These are phyloP conservation scores for Trichocomaceae sp. DNA, from an alignment of 2,329 filamentous ascomycete species.

Conservation along the genomic window DNA sequence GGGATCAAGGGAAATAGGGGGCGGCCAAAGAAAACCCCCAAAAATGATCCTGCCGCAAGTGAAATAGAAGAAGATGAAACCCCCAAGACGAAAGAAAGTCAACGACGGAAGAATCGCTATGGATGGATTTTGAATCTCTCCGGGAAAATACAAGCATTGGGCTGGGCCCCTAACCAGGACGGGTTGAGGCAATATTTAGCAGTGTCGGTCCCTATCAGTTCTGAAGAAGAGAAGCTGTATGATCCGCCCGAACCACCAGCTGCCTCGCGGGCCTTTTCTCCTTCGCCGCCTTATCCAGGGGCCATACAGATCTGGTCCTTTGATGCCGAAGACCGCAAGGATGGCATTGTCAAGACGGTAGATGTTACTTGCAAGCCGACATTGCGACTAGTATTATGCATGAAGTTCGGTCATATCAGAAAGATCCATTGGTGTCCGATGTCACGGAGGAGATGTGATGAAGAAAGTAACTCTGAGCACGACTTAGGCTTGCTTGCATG, in stretches of 20 bases:
- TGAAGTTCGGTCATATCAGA: conserved; percentile 51
- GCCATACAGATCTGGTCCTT: conserved; percentile 57
- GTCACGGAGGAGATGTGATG: conserved; percentile 24
- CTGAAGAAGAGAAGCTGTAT: conserved; percentile 30
- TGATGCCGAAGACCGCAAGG: conserved; percentile 26
- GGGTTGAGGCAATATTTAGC: conserved; percentile 52
- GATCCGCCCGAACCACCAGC: conserved; percentile 25
- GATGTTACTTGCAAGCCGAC: conserved; percentile 40
- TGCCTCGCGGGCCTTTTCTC: conserved; percentile 45
- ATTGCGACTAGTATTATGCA: conserved; percentile 48
- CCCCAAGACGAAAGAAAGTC: conserved; percentile 7
- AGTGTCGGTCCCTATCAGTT: conserved; percentile 37
- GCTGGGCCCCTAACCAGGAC: conserved; percentile 42
- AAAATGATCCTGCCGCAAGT: neutral
- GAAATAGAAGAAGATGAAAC: neutral
- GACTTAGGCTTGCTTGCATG: conserved; percentile 50
- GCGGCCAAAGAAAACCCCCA: conserved; percentile 12
- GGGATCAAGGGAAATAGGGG: conserved; percentile 17
- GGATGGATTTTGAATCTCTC: conserved; percentile 55
- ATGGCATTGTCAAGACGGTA: conserved; percentile 32
- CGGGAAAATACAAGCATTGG: conserved; percentile 44
- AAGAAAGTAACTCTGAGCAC: conserved; percentile 24
- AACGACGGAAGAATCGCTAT: conserved; percentile 27
- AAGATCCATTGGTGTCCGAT: conserved; percentile 53
- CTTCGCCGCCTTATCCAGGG: conserved; percentile 43